Percentiles rank a stretch among this genome's conserved stretches.
phyloP scores from a whole-genome alignment of 768 basidiomycete genomes.

The Tricholoma sp. region DNA sequence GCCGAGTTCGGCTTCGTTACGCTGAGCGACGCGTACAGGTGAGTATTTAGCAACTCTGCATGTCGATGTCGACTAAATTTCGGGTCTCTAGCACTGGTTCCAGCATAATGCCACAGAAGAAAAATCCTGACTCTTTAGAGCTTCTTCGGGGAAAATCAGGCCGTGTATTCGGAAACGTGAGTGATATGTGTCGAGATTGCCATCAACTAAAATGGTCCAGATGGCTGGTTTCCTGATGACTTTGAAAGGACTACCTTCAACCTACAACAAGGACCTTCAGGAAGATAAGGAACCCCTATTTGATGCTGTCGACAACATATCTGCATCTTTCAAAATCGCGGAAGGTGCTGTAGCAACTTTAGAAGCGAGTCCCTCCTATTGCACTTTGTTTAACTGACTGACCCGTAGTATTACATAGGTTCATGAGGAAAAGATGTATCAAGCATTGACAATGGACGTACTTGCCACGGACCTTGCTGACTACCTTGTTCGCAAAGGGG shows the following conservation, averaged over 20 bases:
- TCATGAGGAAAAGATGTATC: slow-evolving; percentile 83
- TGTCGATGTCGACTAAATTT: not conserved
- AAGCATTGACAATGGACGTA: slow-evolving; percentile 93
- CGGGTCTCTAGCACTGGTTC: slow-evolving; percentile 75
- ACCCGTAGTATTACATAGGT: slow-evolving; percentile 47
- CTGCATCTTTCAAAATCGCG: slow-evolving; percentile 85
- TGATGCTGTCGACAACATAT: slow-evolving; percentile 85
- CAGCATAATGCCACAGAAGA: slow-evolving; percentile 99
- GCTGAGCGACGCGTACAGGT: slow-evolving; percentile 98
- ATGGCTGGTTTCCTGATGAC: slow-evolving; percentile 99
- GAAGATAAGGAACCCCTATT: slow-evolving; percentile 99
- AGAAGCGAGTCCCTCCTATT: slow-evolving; percentile 46
- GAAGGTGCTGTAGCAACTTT: slow-evolving; percentile 93
- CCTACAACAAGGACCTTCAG: slow-evolving; percentile 99
- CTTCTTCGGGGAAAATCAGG: slow-evolving; percentile 93
- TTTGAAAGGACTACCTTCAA: slow-evolving; percentile 93
- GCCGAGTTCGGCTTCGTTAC: slow-evolving; percentile 96
- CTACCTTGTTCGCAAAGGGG: slow-evolving; percentile 97
- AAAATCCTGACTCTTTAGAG: slow-evolving; percentile 96
- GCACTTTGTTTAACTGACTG: not conserved
- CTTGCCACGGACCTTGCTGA: slow-evolving; percentile 98
- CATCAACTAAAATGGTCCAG: slow-evolving; percentile 31
- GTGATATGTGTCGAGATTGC: slow-evolving; percentile 14
- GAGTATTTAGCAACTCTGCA: slow-evolving; percentile 14
- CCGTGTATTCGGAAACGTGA: slow-evolving; percentile 86